These are phyloP conservation scores for Yarrowia sp. DNA, from an alignment of 805 yeast species.

Conservation along the genomic window DNA sequence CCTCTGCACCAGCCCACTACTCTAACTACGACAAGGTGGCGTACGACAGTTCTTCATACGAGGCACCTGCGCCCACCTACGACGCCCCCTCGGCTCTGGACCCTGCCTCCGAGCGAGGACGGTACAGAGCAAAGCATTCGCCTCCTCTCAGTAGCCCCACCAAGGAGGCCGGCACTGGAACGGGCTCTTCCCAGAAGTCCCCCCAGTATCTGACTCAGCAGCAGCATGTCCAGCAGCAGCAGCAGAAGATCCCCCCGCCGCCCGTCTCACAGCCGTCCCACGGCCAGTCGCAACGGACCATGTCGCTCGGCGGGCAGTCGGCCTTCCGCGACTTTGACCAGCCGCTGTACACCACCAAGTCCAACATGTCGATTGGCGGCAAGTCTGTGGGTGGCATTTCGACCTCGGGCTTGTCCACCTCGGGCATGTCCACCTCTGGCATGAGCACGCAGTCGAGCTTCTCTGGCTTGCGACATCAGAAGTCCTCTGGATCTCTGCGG, in stretches of 20 bases:
- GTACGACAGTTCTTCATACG: background rate
- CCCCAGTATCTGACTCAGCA: conserved; percentile 6
- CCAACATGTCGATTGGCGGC: conserved; percentile 34
- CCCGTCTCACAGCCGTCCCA: conserved; percentile 14
- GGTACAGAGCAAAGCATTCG: conserved; percentile 27
- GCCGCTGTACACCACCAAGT: conserved; percentile 19
- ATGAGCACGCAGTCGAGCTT: conserved; percentile 21
- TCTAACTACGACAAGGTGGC: conserved; percentile 4
- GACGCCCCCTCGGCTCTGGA: background rate
- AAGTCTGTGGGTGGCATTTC: conserved; percentile 19
- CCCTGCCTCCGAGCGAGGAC: conserved; percentile 7
- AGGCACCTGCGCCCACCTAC: background rate
- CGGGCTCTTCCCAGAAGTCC: background rate
- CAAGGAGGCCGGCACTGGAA: background rate
- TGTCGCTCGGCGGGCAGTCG: conserved; percentile 18
- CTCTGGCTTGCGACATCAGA: conserved; percentile 22
- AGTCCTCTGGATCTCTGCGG: conserved; percentile 20
- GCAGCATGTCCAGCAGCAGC: conserved; percentile 7
- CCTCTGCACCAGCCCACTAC: background rate
- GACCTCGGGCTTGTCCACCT: conserved; percentile 8
- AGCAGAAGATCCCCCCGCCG: background rate
- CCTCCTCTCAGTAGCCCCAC: conserved; percentile 3
- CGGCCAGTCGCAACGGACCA: conserved; percentile 24
- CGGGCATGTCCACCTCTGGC: conserved; percentile 21
- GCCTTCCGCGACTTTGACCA: conserved; percentile 22